phyloP scores from a whole-genome alignment of 164 flowering plant species.

The Liriodendron chinense region DNA sequence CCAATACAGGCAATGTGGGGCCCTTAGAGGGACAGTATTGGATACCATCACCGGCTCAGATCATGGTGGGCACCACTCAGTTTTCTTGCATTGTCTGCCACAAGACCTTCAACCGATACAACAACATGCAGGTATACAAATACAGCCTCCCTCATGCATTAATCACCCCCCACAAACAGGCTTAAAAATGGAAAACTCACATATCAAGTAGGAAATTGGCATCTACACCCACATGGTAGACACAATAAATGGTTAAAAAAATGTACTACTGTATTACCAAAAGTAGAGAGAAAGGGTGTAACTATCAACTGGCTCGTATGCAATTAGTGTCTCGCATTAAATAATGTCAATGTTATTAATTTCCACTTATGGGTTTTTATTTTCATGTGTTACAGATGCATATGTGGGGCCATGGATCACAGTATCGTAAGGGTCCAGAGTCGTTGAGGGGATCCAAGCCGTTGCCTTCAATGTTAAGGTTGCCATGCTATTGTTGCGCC shows the following conservation, averaged over 20 bases:
- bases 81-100: constrained; percentile 57
- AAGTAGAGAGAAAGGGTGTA: background rate
- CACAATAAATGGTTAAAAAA: background rate
- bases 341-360: background rate
- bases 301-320: background rate
- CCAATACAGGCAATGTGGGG: background rate
- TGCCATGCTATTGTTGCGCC: constrained; percentile 71
- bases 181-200: background rate
- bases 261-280: background rate
- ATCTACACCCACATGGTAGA: background rate
- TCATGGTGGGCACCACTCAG: constrained; percentile 60
- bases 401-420: constrained; percentile 81
- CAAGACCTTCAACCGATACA: constrained; percentile 64
- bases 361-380: background rate
- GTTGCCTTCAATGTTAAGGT: constrained; percentile 43
- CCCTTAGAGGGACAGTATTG: constrained; percentile 37
- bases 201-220: background rate
- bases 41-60: constrained; percentile 63
- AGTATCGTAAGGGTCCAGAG: constrained; percentile 54
- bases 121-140: constrained; percentile 57
- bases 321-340: background rate
- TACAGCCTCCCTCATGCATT: background rate
- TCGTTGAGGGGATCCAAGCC: constrained; percentile 54
- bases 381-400: constrained; percentile 43
- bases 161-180: background rate